phyloP scores from a whole-genome alignment of 2,329 filamentous ascomycete species.

The Malbranchea zuffiana region DNA sequence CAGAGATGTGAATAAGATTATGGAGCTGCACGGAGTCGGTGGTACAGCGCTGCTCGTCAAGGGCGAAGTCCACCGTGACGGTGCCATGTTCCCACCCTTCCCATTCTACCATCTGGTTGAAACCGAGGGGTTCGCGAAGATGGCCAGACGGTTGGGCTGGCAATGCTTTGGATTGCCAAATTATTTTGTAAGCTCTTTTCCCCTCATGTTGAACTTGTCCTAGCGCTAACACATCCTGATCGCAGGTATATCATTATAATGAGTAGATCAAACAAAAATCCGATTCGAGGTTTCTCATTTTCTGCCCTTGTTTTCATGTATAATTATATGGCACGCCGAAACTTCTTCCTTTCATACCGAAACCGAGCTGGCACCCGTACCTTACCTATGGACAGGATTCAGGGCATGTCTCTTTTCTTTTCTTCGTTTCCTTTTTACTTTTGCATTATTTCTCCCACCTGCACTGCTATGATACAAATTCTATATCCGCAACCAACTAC shows the following conservation, averaged over 20 bases:
- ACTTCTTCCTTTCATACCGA: too few species aligned
- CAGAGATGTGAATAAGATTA: conserved; percentile 49
- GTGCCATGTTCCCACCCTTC: conserved; percentile 97
- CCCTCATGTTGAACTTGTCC: not conserved
- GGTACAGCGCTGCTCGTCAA: conserved; percentile 89
- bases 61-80: conserved; percentile 91
- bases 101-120: conserved; percentile 95
- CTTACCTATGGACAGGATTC: too few species aligned
- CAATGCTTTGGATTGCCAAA: conserved; percentile 80
- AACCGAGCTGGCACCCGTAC: too few species aligned
- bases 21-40: conserved; percentile 83
- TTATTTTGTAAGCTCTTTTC: conserved; percentile 69
- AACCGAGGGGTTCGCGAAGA: conserved; percentile 95
- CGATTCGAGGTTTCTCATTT: too few species aligned
- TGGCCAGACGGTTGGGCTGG: conserved; percentile 84
- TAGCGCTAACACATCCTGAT: conserved; percentile 7
- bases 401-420: not conserved
- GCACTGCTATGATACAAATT: too few species aligned
- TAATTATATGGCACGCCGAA: too few species aligned
- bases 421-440: not conserved
- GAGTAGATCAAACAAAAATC: conserved; percentile 44
- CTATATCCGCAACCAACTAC: too few species aligned
- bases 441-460: too few species aligned
- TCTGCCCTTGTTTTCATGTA: not conserved
- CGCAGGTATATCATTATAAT: conserved; percentile 78